Base-by-base conservation (phyloP, 768 basidiomycete species). In the Russula brevipes region DNA sequence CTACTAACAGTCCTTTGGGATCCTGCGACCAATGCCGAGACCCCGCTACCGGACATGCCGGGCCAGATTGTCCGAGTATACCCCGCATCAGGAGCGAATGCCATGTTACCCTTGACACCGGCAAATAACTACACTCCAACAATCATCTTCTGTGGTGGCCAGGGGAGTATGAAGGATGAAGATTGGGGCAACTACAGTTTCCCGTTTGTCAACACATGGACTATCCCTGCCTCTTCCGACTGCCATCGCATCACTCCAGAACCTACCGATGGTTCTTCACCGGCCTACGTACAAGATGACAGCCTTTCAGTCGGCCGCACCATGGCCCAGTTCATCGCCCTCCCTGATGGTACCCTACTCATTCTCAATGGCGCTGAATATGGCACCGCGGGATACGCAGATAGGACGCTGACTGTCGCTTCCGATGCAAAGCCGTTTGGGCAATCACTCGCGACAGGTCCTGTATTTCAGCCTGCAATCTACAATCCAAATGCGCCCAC, bases 281-380 rank as follows among this genome's bases (percentile, higher is more conserved):
- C 85, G 0, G 74, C 68, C 0, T 92, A 90, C 71, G 74, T 78
- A 6, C 80, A 88, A 68, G 92, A 93, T 62, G 93, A 95, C 66
- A 73, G 83, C 62, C 85, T 94, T 80, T 77, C 84, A 9, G 80
- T 85, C 63, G 83, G 85, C 0, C 82, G 93, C 19, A 91, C 89
- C 33, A 98, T 98, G 94, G 91, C 94, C 10, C 90, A 93, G 72
- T 93, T 96, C 72, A 86, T 95, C 74, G 81, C 82, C 44, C 85
- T 97, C 8, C 85, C 93, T 0, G 84, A 91, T 52, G 88, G 87
- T 7, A 88, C 82, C 39, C 60, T 94, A n/a, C 78, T 93, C 24
- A 81, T 94, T 57, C 75, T 93, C 68, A 95, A 95, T 72, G 94
- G 94, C 61, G 94, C 81, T 16, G 53, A 72, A 11, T 93, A 92